phyloP scores from a whole-genome alignment of 1,284 basidiomycete genomes.

The Sparassis latifolia region DNA sequence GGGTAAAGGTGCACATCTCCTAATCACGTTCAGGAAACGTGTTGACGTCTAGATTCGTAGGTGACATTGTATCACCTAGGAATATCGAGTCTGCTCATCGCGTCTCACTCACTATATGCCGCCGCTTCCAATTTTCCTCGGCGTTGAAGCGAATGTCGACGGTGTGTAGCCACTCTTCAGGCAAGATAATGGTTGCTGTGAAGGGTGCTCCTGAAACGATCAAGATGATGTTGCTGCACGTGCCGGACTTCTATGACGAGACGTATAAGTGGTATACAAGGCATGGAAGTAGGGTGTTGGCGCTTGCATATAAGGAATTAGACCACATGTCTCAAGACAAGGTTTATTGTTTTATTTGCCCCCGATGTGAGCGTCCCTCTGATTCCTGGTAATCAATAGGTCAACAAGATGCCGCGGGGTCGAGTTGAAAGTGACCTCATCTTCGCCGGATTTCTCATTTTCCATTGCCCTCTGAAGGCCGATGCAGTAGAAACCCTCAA shows the following conservation, averaged over 20 bases:
- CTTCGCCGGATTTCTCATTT: conserved; percentile 92
- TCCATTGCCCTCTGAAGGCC: conserved; percentile 93
- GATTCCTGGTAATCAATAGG: conserved; percentile 36
- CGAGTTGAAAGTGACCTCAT: conserved; percentile 70
- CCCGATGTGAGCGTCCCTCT: background rate
- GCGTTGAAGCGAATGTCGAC: conserved; percentile 96
- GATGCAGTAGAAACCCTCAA: conserved; percentile 86
- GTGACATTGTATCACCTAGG: conserved; percentile 61
- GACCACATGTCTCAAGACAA: conserved; percentile 60
- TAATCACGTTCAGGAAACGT: background rate
- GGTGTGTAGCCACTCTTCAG: conserved; percentile 64
- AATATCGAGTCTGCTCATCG: conserved; percentile 49
- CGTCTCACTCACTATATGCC: conserved; percentile 65
- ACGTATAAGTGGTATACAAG: conserved; percentile 92
- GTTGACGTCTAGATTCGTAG: conserved; percentile 29
- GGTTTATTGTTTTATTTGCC: conserved; percentile 34
- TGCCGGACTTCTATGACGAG: conserved; percentile 82
- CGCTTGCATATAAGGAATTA: conserved; percentile 82
- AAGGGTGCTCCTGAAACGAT: conserved; percentile 97
- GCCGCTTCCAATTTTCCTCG: conserved; percentile 94
- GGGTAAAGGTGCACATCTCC: conserved; percentile 48
- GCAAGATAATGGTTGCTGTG: conserved; percentile 61
- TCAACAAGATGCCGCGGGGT: conserved; percentile 78
- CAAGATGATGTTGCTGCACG: conserved; percentile 70
- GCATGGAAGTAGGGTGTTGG: conserved; percentile 86